Evolutionary conservation across 768 basidiomycete species (phyloP).

Genomic region (Calocybe cyanea): DNA sequence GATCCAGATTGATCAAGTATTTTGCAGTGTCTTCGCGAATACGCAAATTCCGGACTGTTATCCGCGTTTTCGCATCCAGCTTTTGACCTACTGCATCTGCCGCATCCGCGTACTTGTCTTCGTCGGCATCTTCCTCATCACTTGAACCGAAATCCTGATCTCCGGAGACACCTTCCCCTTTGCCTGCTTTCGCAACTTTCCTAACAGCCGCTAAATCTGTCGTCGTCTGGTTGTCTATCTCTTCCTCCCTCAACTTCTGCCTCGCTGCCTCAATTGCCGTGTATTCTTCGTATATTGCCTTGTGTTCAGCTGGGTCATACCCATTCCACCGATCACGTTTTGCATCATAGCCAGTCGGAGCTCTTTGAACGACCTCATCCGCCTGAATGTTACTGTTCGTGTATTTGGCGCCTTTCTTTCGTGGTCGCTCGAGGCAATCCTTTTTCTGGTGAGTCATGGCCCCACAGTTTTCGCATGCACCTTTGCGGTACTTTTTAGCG

Average conservation of each 20-base stretch:
- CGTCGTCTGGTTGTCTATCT: conserved; percentile 96
- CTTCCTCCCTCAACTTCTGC: conserved; percentile 89
- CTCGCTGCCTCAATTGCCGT: conserved; percentile 87
- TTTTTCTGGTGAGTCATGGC: conserved; percentile 88
- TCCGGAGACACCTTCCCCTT: conserved; percentile 60
- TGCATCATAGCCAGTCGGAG: conserved; percentile 77
- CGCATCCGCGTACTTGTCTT: conserved; percentile 97
- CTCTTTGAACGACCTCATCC: conserved; percentile 86
- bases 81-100: conserved; percentile 98
- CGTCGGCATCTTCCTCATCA: conserved; percentile 93
- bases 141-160: conserved; percentile 96
- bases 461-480: conserved; percentile 98
- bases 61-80: conserved; percentile 95
- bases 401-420: conserved; percentile 93
- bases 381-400: conserved; percentile 86
- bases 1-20: conserved; percentile 95
- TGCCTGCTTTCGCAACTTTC: conserved; percentile 92
- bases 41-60: conserved; percentile 96
- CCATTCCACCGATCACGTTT: conserved; percentile 99
- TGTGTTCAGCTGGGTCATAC: conserved; percentile 87
- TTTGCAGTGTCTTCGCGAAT: conserved; percentile 99
- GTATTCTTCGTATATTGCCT: conserved; percentile 88
- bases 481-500: conserved; percentile 95
- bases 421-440: conserved; percentile 95
- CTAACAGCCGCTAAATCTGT: conserved; percentile 88